These are phyloP conservation scores for Starmerella roubikii DNA, from an alignment of 805 yeast species.

Conservation along the genomic window DNA sequence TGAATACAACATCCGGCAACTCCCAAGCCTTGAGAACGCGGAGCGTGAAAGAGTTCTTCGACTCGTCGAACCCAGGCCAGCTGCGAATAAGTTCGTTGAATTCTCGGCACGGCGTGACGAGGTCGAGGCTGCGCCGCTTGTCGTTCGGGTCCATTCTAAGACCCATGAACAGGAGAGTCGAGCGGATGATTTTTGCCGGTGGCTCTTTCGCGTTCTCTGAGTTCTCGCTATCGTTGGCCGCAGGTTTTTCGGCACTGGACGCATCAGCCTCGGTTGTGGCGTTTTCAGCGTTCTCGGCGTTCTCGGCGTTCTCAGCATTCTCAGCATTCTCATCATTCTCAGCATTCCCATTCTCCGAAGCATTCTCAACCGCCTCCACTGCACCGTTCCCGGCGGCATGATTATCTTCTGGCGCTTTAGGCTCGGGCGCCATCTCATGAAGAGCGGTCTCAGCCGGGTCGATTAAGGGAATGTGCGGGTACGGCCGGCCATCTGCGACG, in stretches of 20 bases:
- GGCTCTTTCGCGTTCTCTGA: conserved; percentile 1
- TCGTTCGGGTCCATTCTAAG: conserved; percentile 36
- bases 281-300: neutral
- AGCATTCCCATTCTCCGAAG: neutral
- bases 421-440: conserved; percentile 22
- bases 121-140: conserved; percentile 38
- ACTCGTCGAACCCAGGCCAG: conserved; percentile 54
- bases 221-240: neutral
- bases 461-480: conserved; percentile 35
- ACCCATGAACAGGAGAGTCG: conserved; percentile 74
- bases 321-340: neutral
- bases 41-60: conserved; percentile 45
- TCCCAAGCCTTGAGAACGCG: conserved; percentile 61
- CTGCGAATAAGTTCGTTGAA: conserved; percentile 68
- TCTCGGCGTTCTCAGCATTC: neutral
- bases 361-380: neutral
- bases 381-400: neutral
- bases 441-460: conserved; percentile 26
- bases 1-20: conserved; percentile 72
- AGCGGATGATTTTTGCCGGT: conserved; percentile 13
- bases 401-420: neutral
- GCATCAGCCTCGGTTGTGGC: conserved; percentile 10
- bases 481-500: conserved; percentile 38
- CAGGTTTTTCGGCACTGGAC: conserved; percentile 1
- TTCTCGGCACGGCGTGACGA: conserved; percentile 81